Evolutionary conservation across 192 early-diverging fungal species (phyloP).

Genomic region (Mortierella alpina): DNA sequence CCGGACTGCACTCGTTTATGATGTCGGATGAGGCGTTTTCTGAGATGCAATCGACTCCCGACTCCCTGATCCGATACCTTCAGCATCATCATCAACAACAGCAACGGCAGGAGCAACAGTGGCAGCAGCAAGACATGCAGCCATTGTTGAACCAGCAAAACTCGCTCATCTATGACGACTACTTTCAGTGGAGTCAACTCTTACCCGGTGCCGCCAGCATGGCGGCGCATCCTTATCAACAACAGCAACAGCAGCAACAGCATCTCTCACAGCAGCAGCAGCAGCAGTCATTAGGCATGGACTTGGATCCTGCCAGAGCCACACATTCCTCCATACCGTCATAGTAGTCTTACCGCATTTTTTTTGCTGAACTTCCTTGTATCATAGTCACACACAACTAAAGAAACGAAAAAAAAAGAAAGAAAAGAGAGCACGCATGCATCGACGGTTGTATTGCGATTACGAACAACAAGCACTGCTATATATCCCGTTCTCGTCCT

Average conservation of each 20-base stretch:
- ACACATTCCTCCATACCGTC: slow-evolving; percentile 18
- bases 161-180: slow-evolving; percentile 48
- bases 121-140: slow-evolving; percentile 38
- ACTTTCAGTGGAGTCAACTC: slow-evolving; percentile 34
- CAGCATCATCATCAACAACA: slow-evolving; percentile 45
- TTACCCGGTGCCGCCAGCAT: background rate
- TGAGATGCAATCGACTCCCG: slow-evolving; percentile 29
- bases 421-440: background rate
- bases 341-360: slow-evolving; percentile 11
- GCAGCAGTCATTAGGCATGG: slow-evolving; percentile 25
- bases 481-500: background rate
- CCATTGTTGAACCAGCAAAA: slow-evolving; percentile 47
- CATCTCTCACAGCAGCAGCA: slow-evolving; percentile 21
- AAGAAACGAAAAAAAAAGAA: background rate
- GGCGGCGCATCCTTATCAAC: background rate
- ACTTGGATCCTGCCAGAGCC: slow-evolving; percentile 19
- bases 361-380: background rate
- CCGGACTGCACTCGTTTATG: slow-evolving; percentile 34
- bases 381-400: slow-evolving; percentile 2
- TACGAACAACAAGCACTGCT: background rate
- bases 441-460: background rate
- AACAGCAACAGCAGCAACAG: slow-evolving; percentile 23
- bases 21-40: slow-evolving; percentile 46
- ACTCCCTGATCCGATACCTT: slow-evolving; percentile 36
- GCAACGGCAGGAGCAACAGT: slow-evolving; percentile 23